phyloP scores from a whole-genome alignment of 1,139 yeast species.

The Taphrina flavorubra region DNA sequence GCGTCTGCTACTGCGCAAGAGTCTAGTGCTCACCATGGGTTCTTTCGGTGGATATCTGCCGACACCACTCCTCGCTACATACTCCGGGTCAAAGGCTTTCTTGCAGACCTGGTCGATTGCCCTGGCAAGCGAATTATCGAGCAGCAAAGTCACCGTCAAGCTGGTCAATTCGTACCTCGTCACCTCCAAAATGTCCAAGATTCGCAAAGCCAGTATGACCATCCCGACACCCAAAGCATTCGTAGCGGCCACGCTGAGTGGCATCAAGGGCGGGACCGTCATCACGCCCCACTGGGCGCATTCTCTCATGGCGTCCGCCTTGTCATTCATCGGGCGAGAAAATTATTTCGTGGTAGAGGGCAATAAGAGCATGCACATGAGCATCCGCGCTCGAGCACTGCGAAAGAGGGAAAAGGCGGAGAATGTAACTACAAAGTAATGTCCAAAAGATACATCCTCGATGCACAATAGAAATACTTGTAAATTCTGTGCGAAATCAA shows the following conservation, averaged over 20 bases:
- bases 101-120: constrained; percentile 91
- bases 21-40: constrained; percentile 86
- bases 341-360: constrained; percentile 64
- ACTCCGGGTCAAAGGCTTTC: constrained; percentile 95
- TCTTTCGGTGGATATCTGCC: constrained; percentile 95
- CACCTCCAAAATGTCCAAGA: constrained; percentile 94
- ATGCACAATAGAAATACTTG: too few species aligned
- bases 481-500: not conserved
- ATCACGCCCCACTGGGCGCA: constrained; percentile 93
- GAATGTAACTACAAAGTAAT: constrained; percentile 16
- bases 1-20: constrained; percentile 57
- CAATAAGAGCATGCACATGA: constrained; percentile 77
- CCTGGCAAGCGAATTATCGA: constrained; percentile 79
- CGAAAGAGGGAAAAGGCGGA: constrained; percentile 64
- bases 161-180: constrained; percentile 87
- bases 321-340: constrained; percentile 31
- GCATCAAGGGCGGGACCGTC: constrained; percentile 92
- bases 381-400: constrained; percentile 80
- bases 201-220: constrained; percentile 71
- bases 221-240: constrained; percentile 85
- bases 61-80: constrained; percentile 87
- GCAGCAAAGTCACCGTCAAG: constrained; percentile 79
- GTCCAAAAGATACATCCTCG: not conserved
- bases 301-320: constrained; percentile 76
- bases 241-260: constrained; percentile 72